Percentiles rank a stretch among this genome's conserved stretches.
These are phyloP conservation scores for Leccinellum luteum DNA, from an alignment of 768 basidiomycete genomes.

Conservation along the genomic window DNA sequence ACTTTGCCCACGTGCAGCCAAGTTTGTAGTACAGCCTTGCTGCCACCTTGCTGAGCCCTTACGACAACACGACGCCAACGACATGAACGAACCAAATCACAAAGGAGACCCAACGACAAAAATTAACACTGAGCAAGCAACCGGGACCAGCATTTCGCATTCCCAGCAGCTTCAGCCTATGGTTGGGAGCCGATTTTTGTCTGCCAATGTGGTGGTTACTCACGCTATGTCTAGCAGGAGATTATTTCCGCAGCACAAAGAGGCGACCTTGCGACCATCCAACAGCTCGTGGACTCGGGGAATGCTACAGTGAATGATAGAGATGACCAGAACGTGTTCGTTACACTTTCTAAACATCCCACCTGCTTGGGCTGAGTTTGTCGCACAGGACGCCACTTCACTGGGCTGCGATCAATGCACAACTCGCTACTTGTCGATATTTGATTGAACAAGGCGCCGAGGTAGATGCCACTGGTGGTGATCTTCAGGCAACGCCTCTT, in stretches of 20 bases:
- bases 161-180: constrained; percentile 23
- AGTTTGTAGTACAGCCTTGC: constrained; percentile 4
- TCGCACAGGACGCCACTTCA: constrained; percentile 72
- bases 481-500: constrained; percentile 90
- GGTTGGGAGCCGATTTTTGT: constrained; percentile 13
- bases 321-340: constrained; percentile 80
- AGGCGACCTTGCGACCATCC: constrained; percentile 70
- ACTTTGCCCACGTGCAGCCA: constrained; percentile 14
- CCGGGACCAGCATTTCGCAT: constrained; percentile 26
- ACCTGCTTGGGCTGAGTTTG: constrained; percentile 7
- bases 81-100: constrained; percentile 31
- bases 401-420: constrained; percentile 98
- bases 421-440: constrained; percentile 82
- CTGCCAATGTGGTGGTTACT: neutral
- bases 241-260: constrained; percentile 87
- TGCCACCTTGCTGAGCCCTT: neutral
- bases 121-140: constrained; percentile 27
- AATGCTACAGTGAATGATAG: constrained; percentile 70
- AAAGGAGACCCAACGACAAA: constrained; percentile 31
- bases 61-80: constrained; percentile 21
- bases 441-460: constrained; percentile 92
- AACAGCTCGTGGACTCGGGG: constrained; percentile 67
- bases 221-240: constrained; percentile 35
- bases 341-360: neutral
- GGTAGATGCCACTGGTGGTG: constrained; percentile 92